A percentile compares a stretch with the other conserved stretches of the same genome.
Evolutionary conservation across 805 yeast genomes (phyloP).

Genomic region (Schwanniomyces sp.): DNA sequence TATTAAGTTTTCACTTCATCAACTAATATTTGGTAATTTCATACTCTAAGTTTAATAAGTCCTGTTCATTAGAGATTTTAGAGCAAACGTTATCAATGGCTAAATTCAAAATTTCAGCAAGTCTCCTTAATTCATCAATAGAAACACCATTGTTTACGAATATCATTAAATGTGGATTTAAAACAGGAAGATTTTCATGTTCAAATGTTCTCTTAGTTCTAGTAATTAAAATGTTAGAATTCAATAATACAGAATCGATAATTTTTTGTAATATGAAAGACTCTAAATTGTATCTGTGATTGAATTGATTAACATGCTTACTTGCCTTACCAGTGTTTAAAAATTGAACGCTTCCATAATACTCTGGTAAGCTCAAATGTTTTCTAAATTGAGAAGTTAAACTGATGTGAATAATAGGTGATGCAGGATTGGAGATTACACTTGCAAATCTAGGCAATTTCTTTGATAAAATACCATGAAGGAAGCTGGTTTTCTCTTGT

Average conservation of each 20-base stretch:
- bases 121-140: conserved; percentile 23
- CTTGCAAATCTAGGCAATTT: conserved; percentile 41
- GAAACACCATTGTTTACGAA: conserved; percentile 30
- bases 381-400: conserved; percentile 49
- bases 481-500: conserved; percentile 38
- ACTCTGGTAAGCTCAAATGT: conserved; percentile 45
- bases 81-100: conserved; percentile 22
- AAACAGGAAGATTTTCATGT: conserved; percentile 69
- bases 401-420: conserved; percentile 71
- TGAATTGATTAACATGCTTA: conserved; percentile 40
- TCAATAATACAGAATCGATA: conserved; percentile 53
- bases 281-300: conserved; percentile 49
- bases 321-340: conserved; percentile 46
- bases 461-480: conserved; percentile 42
- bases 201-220: conserved; percentile 64
- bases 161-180: conserved; percentile 36
- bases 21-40: conserved; percentile 21
- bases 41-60: conserved; percentile 25
- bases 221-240: conserved; percentile 57
- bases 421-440: conserved; percentile 54
- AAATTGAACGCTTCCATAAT: conserved; percentile 49
- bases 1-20: background rate
- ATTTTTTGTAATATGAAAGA: conserved; percentile 64
- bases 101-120: conserved; percentile 20
- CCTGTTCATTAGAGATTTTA: conserved; percentile 18